These are phyloP conservation scores for Buxus sempervirens DNA, from an alignment of 164 flowering plant species.

Conservation along the genomic window DNA sequence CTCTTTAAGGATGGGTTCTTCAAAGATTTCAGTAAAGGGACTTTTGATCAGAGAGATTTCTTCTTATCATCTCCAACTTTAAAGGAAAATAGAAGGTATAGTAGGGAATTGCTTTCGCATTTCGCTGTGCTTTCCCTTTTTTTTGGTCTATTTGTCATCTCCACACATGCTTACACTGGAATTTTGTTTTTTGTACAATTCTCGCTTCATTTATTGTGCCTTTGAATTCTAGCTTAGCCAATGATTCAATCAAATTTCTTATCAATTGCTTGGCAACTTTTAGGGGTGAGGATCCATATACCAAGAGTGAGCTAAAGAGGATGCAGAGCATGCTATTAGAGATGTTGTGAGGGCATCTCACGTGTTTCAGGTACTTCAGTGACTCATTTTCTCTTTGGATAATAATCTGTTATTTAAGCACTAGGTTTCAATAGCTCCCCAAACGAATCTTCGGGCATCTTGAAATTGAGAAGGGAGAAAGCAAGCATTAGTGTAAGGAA, in stretches of 20 bases:
- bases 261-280: no score
- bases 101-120: no score
- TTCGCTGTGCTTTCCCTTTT: not conserved
- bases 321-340: constrained; percentile 70
- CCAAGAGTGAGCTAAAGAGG: constrained; percentile 86
- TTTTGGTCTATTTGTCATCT: no score
- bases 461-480: no score
- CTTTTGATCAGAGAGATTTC: constrained; percentile 72
- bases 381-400: no score
- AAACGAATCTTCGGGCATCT: no score
- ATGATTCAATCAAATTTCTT: constrained; percentile 73
- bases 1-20: constrained; percentile 80
- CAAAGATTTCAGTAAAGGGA: constrained; percentile 80
- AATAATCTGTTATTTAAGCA: no score
- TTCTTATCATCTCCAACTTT: constrained; percentile 66
- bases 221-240: constrained; percentile 67
- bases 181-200: no score
- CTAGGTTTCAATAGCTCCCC: no score
- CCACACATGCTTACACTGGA: no score
- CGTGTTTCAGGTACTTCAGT: constrained; percentile 86
- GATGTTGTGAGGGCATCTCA: constrained; percentile 91
- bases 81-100: constrained; percentile 74
- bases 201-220: no score
- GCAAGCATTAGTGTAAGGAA: no score
- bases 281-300: constrained; percentile 67